Percentiles rank a stretch among this genome's conserved stretches.
Conservation (phyloP, 257 asterid genomes). For the Nicotiana tomentosiformis region DNA sequence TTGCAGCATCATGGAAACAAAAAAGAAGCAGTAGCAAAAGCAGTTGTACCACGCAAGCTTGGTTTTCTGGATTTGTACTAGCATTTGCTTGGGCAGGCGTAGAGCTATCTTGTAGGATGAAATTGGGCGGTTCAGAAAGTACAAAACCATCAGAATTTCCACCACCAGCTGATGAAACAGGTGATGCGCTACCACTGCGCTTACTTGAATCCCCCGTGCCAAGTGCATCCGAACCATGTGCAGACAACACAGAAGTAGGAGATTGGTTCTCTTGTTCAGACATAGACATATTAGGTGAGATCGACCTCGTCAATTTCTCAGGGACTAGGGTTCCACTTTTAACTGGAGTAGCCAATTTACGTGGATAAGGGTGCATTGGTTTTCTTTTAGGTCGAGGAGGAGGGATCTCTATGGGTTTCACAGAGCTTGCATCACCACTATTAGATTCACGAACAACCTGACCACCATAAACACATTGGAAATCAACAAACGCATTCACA, state of each 20-base stretch:
- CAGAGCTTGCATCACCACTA: slow-evolving; percentile 37
- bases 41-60: slow-evolving; percentile 37
- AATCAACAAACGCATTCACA: slow-evolving; percentile 8
- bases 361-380: slow-evolving; percentile 93
- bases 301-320: slow-evolving; percentile 25
- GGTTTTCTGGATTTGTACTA: slow-evolving; percentile 35
- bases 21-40: slow-evolving; percentile 4
- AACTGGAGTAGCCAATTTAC: slow-evolving; percentile 43
- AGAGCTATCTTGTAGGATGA: slow-evolving; percentile 25
- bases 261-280: slow-evolving; percentile 51
- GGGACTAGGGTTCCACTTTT: slow-evolving; percentile 29
- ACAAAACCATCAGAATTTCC: slow-evolving; percentile 7
- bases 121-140: slow-evolving; percentile 27
- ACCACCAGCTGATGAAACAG: slow-evolving; percentile 42
- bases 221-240: slow-evolving; percentile 47
- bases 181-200: slow-evolving; percentile 36
- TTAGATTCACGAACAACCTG: slow-evolving; percentile 72
- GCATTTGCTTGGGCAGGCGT: slow-evolving; percentile 32
- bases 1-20: neutral
- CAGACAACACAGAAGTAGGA: slow-evolving; percentile 73
- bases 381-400: slow-evolving; percentile 97
- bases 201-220: slow-evolving; percentile 24
- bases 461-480: slow-evolving; percentile 8
- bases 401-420: slow-evolving; percentile 71
- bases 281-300: slow-evolving; percentile 17